Evolutionary conservation across 331 rosid species (phyloP), one percentile per base, ranked within the genome.

Genomic region (Malus hybrid): DNA sequence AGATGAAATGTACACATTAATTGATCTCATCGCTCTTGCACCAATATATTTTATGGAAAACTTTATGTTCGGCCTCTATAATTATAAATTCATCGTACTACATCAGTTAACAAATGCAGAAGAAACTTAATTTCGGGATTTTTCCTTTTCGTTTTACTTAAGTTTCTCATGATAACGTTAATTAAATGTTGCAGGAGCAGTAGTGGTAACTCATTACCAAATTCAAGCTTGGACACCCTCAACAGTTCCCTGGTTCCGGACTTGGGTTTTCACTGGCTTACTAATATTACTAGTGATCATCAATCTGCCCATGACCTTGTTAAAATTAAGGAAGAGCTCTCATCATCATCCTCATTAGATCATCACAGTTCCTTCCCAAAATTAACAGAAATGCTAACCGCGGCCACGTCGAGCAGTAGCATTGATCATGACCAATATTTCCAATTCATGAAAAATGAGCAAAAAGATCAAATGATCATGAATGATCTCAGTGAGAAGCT

Each of bases 301-400:
- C 61, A 70, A 15, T 65, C 69, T 24, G 15, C 52, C 1, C 73
- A 67, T 20, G 65, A 80, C 68, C 83, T 80, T 67, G 64, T 81
- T 4, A 84, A 73, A 32, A 80, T 78, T n/a, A 86, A 84, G 66
- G 87, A 85, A 69, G 94, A 85, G 78, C 70, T 70, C 69, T 75
- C 73, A 55, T 76, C 79, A 20, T 76, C 79, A 36, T 65, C 73
- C 48, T 70, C 90, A 19, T 57, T 22, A 57, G 63, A 65, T 65
- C 69, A 32, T 32, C 69, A 65, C 24, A 54, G 14, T 33, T 57
- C 76, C 60, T 82, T 85, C 65, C 92, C 88, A 56, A 92, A 85
- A 84, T 86, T 88, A 86, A 80, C 86, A 7, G 88, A 89, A 65
- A 80, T 89, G 83, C 83, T 86, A 22, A 84, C 80, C 84, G 31